Percentiles rank a stretch among this genome's conserved stretches.
These are phyloP conservation scores for Schizopora paradoxa DNA, from an alignment of 1,284 basidiomycete genomes.

Conservation along the genomic window DNA sequence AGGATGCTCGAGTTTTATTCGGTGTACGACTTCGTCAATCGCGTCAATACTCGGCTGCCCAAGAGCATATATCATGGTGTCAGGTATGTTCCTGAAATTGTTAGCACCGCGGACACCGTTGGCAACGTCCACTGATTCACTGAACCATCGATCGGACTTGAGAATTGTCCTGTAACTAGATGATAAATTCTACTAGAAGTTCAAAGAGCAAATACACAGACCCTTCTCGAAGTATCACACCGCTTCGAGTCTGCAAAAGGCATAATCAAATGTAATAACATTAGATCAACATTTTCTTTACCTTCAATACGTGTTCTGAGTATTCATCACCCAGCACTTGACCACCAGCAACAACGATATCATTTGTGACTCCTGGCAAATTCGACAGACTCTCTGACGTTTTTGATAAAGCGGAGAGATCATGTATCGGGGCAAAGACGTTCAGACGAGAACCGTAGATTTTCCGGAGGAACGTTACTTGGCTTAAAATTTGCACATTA, in stretches of 20 bases:
- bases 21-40: slow-evolving; percentile 75
- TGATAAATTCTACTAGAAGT: slow-evolving; percentile 2
- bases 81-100: slow-evolving; percentile 87
- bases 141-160: slow-evolving; percentile 89
- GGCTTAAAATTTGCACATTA: slow-evolving; percentile 43
- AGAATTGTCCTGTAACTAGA: slow-evolving; percentile 61
- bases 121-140: slow-evolving; percentile 57
- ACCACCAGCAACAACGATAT: slow-evolving; percentile 76
- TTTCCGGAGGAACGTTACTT: slow-evolving; percentile 81
- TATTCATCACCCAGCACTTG: slow-evolving; percentile 91
- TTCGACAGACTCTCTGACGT: slow-evolving; percentile 50
- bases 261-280: neutral
- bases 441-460: slow-evolving; percentile 73
- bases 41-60: slow-evolving; percentile 93
- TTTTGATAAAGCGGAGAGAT: slow-evolving; percentile 75
- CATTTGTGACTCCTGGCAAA: slow-evolving; percentile 63
- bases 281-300: slow-evolving; percentile 30
- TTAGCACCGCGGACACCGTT: slow-evolving; percentile 82
- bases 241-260: slow-evolving; percentile 68
- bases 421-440: slow-evolving; percentile 84
- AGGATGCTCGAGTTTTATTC: slow-evolving; percentile 63
- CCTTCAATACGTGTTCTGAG: slow-evolving; percentile 88
- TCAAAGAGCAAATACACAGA: slow-evolving; percentile 29
- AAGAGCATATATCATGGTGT: slow-evolving; percentile 84
- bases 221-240: slow-evolving; percentile 89